A percentile compares a stretch with the other conserved stretches of the same genome.
Evolutionary conservation across 768 basidiomycete genomes (phyloP).

Genomic region (Suillus ampliporus): DNA sequence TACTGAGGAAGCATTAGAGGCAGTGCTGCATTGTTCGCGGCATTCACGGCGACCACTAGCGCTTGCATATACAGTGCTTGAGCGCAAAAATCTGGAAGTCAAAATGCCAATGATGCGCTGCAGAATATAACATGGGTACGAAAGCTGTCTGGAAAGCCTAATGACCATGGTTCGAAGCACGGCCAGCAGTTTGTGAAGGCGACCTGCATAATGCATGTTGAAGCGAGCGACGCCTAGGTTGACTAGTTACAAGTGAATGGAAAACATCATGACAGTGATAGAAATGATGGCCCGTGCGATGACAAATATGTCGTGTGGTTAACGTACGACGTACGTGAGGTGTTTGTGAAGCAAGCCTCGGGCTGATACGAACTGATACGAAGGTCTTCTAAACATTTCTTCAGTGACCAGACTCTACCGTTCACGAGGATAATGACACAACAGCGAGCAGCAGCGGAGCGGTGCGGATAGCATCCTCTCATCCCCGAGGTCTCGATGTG

Average conservation of each 20-base stretch:
- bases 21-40: background rate
- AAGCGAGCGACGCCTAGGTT: background rate
- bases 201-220: background rate
- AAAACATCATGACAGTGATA: background rate
- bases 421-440: too few relatives aligned
- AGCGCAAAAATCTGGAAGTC: background rate
- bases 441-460: too few relatives aligned
- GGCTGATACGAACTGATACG: too few relatives aligned
- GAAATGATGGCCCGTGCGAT: too few relatives aligned
- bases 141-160: background rate
- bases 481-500: too few relatives aligned
- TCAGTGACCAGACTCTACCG: too few relatives aligned
- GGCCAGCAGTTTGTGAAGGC: background rate
- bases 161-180: background rate
- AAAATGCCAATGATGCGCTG: background rate
- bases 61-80: background rate
- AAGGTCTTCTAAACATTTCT: too few relatives aligned
- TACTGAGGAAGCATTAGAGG: background rate
- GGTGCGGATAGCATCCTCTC: too few relatives aligned
- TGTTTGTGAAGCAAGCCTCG: too few relatives aligned
- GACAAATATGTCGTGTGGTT: too few relatives aligned
- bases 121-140: background rate
- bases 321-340: too few relatives aligned
- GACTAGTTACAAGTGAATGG: background rate
- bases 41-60: background rate